Evolutionary conservation across 768 basidiomycete species (phyloP).

Genomic region (Epithele typhae): DNA sequence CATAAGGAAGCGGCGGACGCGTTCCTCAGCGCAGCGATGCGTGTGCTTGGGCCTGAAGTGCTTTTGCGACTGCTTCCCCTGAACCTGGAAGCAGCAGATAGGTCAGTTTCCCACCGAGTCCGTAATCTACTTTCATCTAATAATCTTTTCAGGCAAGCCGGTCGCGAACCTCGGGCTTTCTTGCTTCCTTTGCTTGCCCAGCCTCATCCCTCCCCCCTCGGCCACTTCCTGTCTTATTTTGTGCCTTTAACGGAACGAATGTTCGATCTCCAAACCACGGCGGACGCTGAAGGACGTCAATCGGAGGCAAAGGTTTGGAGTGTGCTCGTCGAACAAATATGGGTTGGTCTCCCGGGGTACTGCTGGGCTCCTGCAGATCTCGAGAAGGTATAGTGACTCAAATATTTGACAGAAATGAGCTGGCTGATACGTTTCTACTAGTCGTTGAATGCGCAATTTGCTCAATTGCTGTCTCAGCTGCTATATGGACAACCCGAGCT

Average conservation of each 20-base stretch:
- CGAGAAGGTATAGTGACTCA: too few species aligned
- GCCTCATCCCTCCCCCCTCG: conserved; percentile 74
- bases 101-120: conserved; percentile 45
- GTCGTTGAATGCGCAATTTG: conserved; percentile 73
- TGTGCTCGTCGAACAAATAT: conserved; percentile 89
- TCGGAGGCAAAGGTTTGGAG: conserved; percentile 95
- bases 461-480: conserved; percentile 87
- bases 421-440: conserved; percentile 29
- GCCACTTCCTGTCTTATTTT: conserved; percentile 86
- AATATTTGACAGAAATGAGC: too few species aligned
- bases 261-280: conserved; percentile 82
- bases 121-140: conserved; percentile 1
- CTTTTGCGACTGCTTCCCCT: conserved; percentile 74
- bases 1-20: conserved; percentile 84
- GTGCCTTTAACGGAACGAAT: conserved; percentile 91
- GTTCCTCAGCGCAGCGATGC: conserved; percentile 76
- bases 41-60: conserved; percentile 79
- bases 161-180: conserved; percentile 83
- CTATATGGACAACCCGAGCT: conserved; percentile 88
- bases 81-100: conserved; percentile 76
- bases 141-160: conserved; percentile 46
- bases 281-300: conserved; percentile 65
- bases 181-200: conserved; percentile 83
- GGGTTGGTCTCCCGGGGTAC: conserved; percentile 89
- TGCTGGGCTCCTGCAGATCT: conserved; percentile 80